Conservation (phyloP, 1,139 yeast species). For the Yamadazyma dendronema region DNA sequence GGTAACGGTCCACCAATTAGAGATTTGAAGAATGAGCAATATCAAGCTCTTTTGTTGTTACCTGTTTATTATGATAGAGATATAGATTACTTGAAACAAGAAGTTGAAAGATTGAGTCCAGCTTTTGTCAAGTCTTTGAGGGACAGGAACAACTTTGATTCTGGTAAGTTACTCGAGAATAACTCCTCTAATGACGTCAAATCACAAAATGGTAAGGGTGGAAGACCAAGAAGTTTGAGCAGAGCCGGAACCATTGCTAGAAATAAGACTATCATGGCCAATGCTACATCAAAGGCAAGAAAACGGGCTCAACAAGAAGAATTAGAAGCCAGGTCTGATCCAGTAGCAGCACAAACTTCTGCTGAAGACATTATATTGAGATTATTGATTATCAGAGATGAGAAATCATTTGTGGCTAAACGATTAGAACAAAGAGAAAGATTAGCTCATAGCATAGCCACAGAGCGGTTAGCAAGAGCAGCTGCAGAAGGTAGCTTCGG, state of each 20-base stretch:
- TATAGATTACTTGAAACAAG: constrained; percentile 49
- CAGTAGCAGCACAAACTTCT: constrained; percentile 52
- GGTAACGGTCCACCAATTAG: constrained; percentile 81
- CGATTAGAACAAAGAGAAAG: constrained; percentile 63
- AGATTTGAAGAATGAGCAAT: constrained; percentile 60
- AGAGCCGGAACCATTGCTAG: constrained; percentile 60
- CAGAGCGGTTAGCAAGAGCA: constrained; percentile 52
- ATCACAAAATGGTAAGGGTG: constrained; percentile 3
- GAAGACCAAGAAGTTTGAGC: constrained; percentile 23
- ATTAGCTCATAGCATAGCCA: constrained; percentile 60
- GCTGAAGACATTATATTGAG: constrained; percentile 71
- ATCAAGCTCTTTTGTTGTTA: constrained; percentile 61
- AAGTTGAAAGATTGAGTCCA: constrained; percentile 59
- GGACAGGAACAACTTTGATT: constrained; percentile 39
- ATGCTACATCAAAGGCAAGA: constrained; percentile 64
- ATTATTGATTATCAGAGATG: constrained; percentile 47
- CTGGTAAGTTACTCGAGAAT: constrained; percentile 1
- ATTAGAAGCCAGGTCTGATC: constrained; percentile 52
- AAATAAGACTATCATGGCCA: constrained; percentile 67
- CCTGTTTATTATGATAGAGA: constrained; percentile 68
- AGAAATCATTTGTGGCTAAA: constrained; percentile 47
- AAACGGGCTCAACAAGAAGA: constrained; percentile 51
- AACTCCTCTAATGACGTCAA: too few species aligned
- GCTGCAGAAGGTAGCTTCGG: constrained; percentile 42
- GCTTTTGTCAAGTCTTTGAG: constrained; percentile 49